phyloP scores from a whole-genome alignment of 768 basidiomycete species.

The Leucogyrophana mollusca region DNA sequence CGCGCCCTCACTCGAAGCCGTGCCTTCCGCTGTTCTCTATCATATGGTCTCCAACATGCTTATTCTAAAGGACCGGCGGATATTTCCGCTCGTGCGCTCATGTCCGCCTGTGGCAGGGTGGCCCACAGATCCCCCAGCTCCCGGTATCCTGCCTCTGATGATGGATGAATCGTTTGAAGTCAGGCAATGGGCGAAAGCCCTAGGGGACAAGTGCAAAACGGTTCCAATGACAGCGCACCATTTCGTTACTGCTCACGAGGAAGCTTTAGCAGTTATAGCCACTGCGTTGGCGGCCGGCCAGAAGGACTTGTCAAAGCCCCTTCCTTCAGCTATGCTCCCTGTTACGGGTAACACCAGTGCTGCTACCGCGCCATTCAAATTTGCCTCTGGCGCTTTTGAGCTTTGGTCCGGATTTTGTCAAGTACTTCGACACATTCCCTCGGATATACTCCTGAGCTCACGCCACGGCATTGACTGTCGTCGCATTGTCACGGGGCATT shows the following conservation, averaged over 20 bases:
- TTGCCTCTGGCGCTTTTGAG: slow-evolving; percentile 38
- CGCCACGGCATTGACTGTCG: slow-evolving; percentile 43
- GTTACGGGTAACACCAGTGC: slow-evolving; percentile 6
- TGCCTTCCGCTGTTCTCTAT: slow-evolving; percentile 53
- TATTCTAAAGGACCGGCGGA: slow-evolving; percentile 49
- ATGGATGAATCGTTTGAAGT: slow-evolving; percentile 48
- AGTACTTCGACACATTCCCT: slow-evolving; percentile 55
- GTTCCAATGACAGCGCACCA: slow-evolving; percentile 45
- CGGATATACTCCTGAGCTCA: slow-evolving; percentile 34
- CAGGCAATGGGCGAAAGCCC: slow-evolving; percentile 59
- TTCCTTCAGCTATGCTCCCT: slow-evolving; percentile 1
- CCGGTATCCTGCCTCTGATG: slow-evolving; percentile 58
- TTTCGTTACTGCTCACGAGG: slow-evolving; percentile 48
- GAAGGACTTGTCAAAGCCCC: background rate
- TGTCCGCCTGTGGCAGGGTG: slow-evolving; percentile 37
- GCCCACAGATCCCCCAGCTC: slow-evolving; percentile 59
- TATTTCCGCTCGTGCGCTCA: slow-evolving; percentile 36
- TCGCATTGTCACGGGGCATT: slow-evolving; percentile 57
- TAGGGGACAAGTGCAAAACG: slow-evolving; percentile 38
- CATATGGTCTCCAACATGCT: slow-evolving; percentile 62
- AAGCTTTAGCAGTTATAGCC: slow-evolving; percentile 43
- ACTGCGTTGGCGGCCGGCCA: slow-evolving; percentile 24
- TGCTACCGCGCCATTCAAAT: slow-evolving; percentile 15
- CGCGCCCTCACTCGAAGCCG: slow-evolving; percentile 34
- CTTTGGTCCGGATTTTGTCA: slow-evolving; percentile 52